Percentiles rank a stretch among this genome's conserved stretches.
Evolutionary conservation across 1,139 yeast species (phyloP).

Genomic region (Candida tropicalis): DNA sequence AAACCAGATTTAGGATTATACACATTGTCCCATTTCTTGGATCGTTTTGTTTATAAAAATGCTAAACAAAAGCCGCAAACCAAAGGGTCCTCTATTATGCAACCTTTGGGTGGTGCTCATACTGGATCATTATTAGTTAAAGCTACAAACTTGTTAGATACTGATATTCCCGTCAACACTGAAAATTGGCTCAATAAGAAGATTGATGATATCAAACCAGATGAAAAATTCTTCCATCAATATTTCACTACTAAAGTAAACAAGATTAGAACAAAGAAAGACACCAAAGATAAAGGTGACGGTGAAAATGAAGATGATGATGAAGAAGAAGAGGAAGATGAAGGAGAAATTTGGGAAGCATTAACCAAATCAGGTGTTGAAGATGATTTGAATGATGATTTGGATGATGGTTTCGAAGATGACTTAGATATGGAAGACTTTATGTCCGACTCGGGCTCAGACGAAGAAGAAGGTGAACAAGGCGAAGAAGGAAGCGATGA

Average conservation of each 20-base stretch:
- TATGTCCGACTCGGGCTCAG: constrained; percentile 26
- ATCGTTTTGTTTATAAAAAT: constrained; percentile 92
- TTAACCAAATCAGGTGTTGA: constrained; percentile 84
- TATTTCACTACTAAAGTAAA: constrained; percentile 71
- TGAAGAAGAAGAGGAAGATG: constrained; percentile 63
- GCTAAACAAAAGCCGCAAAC: constrained; percentile 74
- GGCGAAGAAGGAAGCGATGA: constrained; percentile 15
- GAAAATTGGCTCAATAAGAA: constrained; percentile 78
- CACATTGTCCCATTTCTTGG: constrained; percentile 87
- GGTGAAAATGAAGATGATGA: constrained; percentile 29
- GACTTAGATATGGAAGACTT: constrained; percentile 36
- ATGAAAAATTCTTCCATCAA: constrained; percentile 87
- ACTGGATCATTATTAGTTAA: constrained; percentile 76
- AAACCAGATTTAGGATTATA: constrained; percentile 88
- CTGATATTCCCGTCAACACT: constrained; percentile 71
- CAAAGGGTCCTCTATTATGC: constrained; percentile 94
- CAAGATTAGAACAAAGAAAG: constrained; percentile 41
- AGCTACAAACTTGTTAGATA: constrained; percentile 52
- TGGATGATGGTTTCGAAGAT: constrained; percentile 43
- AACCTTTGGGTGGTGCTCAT: constrained; percentile 90
- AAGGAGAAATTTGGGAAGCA: constrained; percentile 88
- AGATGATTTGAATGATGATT: constrained; percentile 31
- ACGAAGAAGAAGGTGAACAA: constrained; percentile 18
- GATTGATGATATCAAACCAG: constrained; percentile 73
- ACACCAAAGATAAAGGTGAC: constrained; percentile 20